A percentile compares a stretch with the other conserved stretches of the same genome.
Evolutionary conservation across 768 basidiomycete genomes (phyloP).

Genomic region (Tylopilus vinaceipallidus): DNA sequence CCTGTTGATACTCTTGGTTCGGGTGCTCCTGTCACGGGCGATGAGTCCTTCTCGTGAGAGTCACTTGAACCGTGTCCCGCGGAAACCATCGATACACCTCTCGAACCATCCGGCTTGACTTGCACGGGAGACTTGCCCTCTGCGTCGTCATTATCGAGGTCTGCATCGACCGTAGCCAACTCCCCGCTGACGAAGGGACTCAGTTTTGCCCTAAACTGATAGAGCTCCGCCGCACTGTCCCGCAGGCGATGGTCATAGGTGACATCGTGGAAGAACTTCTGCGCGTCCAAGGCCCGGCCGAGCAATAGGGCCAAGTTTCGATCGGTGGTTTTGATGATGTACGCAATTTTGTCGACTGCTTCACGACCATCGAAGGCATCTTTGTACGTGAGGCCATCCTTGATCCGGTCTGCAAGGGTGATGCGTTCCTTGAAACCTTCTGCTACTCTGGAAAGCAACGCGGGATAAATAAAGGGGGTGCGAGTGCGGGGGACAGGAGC

Average conservation of each 20-base stretch:
- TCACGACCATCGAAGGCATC: conserved; percentile 96
- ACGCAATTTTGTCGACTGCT: conserved; percentile 95
- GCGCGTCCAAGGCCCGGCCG: conserved; percentile 94
- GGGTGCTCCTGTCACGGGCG: conserved; percentile 22
- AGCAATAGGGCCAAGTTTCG: conserved; percentile 91
- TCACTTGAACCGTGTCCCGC: conserved; percentile 35
- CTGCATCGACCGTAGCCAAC: conserved; percentile 36
- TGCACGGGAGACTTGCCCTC: conserved; percentile 30
- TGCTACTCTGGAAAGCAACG: conserved; percentile 90
- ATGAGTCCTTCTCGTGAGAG: conserved; percentile 35
- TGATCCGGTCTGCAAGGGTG: conserved; percentile 71
- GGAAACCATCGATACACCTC: conserved; percentile 26
- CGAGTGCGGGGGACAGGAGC: conserved; percentile 41
- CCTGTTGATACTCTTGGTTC: conserved; percentile 35
- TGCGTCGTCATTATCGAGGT: conserved; percentile 37
- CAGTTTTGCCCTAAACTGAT: conserved; percentile 86
- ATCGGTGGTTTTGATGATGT: conserved; percentile 98
- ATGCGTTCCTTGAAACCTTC: conserved; percentile 90
- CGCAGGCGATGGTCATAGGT: conserved; percentile 96
- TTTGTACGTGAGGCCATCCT: conserved; percentile 95
- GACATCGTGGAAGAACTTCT: conserved; percentile 99
- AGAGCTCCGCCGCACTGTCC: conserved; percentile 85
- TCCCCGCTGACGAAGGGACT: conserved; percentile 86
- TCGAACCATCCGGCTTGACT: conserved; percentile 14
- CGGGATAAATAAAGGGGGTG: conserved; percentile 89